phyloP scores from a whole-genome alignment of 768 basidiomycete genomes.

The Russula brevipes region DNA sequence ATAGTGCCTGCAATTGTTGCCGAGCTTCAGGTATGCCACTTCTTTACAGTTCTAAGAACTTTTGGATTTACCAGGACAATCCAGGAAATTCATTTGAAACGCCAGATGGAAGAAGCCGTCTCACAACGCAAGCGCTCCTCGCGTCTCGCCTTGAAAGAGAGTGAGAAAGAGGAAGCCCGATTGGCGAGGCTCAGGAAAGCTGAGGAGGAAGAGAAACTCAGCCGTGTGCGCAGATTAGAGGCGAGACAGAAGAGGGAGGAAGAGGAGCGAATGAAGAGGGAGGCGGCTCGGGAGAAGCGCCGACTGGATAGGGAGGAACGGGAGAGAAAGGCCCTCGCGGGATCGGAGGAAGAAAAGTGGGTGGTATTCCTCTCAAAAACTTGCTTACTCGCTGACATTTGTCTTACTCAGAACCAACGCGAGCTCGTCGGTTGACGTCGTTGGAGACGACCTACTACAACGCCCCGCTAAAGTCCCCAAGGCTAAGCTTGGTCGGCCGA shows the following conservation, averaged over 20 bases:
- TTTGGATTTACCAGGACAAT: not conserved
- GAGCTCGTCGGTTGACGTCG: constrained; percentile 15
- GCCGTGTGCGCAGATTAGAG: constrained; percentile 51
- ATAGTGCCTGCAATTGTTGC: constrained; percentile 69
- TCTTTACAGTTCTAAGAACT: not conserved
- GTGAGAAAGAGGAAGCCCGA: constrained; percentile 68
- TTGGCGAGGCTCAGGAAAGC: constrained; percentile 52
- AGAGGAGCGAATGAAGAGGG: constrained; percentile 41
- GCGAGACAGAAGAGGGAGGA: constrained; percentile 38
- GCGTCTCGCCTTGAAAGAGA: constrained; percentile 77
- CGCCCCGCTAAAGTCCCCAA: not conserved
- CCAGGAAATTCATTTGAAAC: constrained; percentile 60
- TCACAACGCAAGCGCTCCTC: constrained; percentile 87
- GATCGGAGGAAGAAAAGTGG: constrained; percentile 25
- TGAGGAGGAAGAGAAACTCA: constrained; percentile 64
- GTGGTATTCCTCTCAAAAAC: not conserved
- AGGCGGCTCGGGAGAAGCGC: constrained; percentile 54
- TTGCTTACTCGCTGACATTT: not conserved
- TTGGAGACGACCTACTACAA: constrained; percentile 8
- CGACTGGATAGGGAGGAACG: constrained; percentile 34
- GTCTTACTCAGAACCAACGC: constrained; percentile 6
- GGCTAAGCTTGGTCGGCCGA: constrained; percentile 9
- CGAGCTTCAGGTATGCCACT: constrained; percentile 52
- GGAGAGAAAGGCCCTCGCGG: constrained; percentile 12
- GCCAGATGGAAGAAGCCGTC: constrained; percentile 65